phyloP scores from a whole-genome alignment of 2,329 filamentous ascomycete genomes.

The Aspergillus intermedius region DNA sequence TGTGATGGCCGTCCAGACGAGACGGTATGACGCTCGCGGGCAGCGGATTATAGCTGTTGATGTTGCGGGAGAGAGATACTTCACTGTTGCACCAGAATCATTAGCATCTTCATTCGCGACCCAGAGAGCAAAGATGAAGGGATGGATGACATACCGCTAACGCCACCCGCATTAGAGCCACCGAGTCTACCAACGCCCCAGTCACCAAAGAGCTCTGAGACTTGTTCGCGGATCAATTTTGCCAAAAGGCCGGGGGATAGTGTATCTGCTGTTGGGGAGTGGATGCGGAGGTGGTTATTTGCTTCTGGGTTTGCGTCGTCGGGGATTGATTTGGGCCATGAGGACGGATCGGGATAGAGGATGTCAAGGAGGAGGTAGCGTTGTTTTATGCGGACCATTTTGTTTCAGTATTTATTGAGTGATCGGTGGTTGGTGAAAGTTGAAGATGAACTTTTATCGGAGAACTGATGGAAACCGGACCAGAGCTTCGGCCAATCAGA shows the following conservation, averaged over 20 bases:
- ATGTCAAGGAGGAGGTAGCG: slow-evolving; percentile 94
- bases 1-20: slow-evolving; percentile 85
- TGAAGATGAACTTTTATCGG: not conserved
- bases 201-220: slow-evolving; percentile 75
- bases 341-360: slow-evolving; percentile 62
- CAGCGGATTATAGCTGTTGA: slow-evolving; percentile 88
- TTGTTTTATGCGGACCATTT: slow-evolving; percentile 93
- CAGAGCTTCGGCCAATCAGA: not conserved
- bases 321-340: slow-evolving; percentile 26
- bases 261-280: slow-evolving; percentile 68
- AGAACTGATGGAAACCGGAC: not conserved
- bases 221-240: slow-evolving; percentile 62
- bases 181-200: slow-evolving; percentile 58
- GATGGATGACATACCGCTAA: slow-evolving; percentile 52
- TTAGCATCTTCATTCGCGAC: not conserved
- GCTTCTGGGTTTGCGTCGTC: slow-evolving; percentile 20
- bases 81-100: slow-evolving; percentile 51
- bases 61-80: slow-evolving; percentile 87
- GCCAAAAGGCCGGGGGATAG: slow-evolving; percentile 62
- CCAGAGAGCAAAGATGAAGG: not conserved
- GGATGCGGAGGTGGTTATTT: slow-evolving; percentile 60
- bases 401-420: slow-evolving; percentile 10
- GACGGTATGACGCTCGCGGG: slow-evolving; percentile 71
- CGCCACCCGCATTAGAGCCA: slow-evolving; percentile 62
- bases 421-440: not conserved